Conservation (phyloP, 2,329 filamentous ascomycete species). For the Sporothrix euskadiensis region DNA sequence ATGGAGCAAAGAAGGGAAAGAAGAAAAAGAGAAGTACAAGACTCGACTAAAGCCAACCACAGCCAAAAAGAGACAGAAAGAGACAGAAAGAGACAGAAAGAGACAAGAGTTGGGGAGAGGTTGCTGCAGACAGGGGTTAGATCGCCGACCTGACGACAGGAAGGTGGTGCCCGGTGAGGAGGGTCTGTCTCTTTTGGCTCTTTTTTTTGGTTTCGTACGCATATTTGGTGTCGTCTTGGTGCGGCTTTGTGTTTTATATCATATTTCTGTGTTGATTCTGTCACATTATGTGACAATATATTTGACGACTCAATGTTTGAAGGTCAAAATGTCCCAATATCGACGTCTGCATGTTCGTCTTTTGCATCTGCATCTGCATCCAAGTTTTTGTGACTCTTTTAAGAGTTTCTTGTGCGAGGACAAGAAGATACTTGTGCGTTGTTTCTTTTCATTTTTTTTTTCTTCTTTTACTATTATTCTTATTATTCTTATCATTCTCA, state of each 20-base stretch:
- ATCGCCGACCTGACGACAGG: slow-evolving; percentile 21
- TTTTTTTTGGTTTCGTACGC: slow-evolving; percentile 8
- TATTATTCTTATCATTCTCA: neutral
- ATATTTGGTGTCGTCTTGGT: neutral
- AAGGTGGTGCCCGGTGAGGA: slow-evolving; percentile 18
- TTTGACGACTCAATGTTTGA: neutral
- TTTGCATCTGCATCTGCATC: slow-evolving; percentile 10
- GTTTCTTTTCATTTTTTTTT: neutral
- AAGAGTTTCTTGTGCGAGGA: neutral
- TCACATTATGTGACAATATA: neutral
- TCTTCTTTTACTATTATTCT: too few species aligned
- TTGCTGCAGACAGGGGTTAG: slow-evolving; percentile 17
- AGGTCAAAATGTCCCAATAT: neutral
- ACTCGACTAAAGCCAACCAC: neutral
- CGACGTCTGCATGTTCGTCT: neutral
- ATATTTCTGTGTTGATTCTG: slow-evolving; percentile 8
- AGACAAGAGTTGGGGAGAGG: neutral
- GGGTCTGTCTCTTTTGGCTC: neutral
- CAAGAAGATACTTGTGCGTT: neutral
- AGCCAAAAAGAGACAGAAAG: neutral
- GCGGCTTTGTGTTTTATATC: neutral
- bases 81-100: neutral
- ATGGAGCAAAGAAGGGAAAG: neutral
- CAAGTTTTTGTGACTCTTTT: neutral
- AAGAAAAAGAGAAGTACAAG: neutral